Conservation (phyloP, 192 early-diverging fungal species). For the Phlyctochytrium arcticum region DNA sequence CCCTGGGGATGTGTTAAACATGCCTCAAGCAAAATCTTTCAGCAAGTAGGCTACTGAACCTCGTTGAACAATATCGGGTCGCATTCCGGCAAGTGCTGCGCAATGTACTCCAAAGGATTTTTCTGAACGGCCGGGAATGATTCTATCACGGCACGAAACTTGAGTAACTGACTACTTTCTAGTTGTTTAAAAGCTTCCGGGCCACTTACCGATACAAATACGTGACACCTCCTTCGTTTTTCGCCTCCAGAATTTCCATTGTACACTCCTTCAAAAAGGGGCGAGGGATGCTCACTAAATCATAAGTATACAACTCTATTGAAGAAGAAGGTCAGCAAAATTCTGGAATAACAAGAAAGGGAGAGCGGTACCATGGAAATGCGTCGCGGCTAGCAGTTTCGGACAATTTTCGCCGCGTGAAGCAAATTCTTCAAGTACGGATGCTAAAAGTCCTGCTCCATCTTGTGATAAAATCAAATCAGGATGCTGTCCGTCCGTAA, state of each 20-base stretch:
- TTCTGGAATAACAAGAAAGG: background rate
- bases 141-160: conserved; percentile 8
- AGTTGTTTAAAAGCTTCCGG: no score
- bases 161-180: background rate
- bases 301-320: conserved; percentile 47
- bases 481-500: no score
- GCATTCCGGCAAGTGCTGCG: conserved; percentile 44
- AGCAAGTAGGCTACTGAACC: conserved; percentile 21
- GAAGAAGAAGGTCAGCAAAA: background rate
- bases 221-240: conserved; percentile 33
- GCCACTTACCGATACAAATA: conserved; percentile 59
- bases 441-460: conserved; percentile 78
- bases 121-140: conserved; percentile 31
- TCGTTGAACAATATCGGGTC: conserved; percentile 26
- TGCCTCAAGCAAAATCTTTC: background rate
- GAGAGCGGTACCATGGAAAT: conserved; percentile 72
- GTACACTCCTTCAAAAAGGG: conserved; percentile 42
- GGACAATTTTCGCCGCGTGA: conserved; percentile 48
- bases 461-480: conserved; percentile 49
- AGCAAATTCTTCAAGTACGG: conserved; percentile 58
- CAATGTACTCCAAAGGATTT: conserved; percentile 44
- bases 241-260: conserved; percentile 54
- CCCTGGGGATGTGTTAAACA: conserved; percentile 10
- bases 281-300: conserved; percentile 37
- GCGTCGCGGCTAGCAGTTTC: conserved; percentile 72